Conservation (phyloP, 768 basidiomycete genomes). For the Termitomyces sp. region DNA sequence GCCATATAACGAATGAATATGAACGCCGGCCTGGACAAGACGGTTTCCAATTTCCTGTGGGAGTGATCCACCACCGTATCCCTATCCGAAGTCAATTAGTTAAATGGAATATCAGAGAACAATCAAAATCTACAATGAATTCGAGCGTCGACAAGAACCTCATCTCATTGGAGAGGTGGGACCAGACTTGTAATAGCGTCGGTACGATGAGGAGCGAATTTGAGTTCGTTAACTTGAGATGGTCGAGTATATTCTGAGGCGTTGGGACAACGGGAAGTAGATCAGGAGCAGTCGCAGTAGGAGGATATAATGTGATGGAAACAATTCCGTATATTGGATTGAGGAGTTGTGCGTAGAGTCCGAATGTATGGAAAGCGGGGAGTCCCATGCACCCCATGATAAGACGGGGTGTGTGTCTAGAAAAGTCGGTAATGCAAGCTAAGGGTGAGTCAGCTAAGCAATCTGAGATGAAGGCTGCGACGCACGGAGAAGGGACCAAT, state of each 20-base stretch:
- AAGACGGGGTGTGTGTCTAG: background rate
- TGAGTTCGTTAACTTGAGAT: slow-evolving; percentile 14
- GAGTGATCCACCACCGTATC: slow-evolving; percentile 24
- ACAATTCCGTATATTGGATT: slow-evolving; percentile 16
- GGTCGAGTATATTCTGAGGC: slow-evolving; percentile 26
- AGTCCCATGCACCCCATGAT: slow-evolving; percentile 19
- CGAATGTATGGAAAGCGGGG: slow-evolving; percentile 27
- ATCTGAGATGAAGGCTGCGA: background rate
- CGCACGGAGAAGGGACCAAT: slow-evolving; percentile 22
- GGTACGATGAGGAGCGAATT: slow-evolving; percentile 22
- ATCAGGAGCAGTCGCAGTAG: slow-evolving; percentile 11
- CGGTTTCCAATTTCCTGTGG: slow-evolving; percentile 24
- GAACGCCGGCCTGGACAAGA: slow-evolving; percentile 23
- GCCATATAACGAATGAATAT: slow-evolving; percentile 17
- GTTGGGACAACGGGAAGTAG: slow-evolving; percentile 25
- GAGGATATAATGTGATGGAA: slow-evolving; percentile 20
- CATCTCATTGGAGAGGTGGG: slow-evolving; percentile 14
- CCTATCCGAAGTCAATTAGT: slow-evolving; percentile 11
- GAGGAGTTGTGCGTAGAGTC: slow-evolving; percentile 19
- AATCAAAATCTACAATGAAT: slow-evolving; percentile 20
- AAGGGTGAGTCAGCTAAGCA: background rate
- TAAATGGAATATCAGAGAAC: background rate
- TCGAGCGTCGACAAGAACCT: slow-evolving; percentile 18
- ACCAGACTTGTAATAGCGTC: slow-evolving; percentile 24
- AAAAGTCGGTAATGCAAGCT: slow-evolving; percentile 7